Evolutionary conservation across 148 eudicot species (phyloP).

Genomic region (Vaccinium macrocarpon): DNA sequence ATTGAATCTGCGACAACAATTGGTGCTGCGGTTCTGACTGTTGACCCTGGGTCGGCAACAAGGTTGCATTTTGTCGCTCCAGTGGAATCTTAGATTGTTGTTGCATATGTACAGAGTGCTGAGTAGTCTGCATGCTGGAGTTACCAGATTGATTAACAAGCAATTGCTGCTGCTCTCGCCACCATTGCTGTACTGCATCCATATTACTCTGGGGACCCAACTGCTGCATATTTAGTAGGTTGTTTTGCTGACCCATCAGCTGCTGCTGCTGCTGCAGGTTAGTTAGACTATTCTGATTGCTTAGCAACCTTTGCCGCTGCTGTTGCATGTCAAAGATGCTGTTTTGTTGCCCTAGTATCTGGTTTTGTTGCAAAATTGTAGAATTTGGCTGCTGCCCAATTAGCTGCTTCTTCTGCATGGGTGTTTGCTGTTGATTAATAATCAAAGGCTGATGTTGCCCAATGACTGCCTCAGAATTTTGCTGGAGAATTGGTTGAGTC

Average conservation of each 20-base stretch:
- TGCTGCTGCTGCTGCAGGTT: slow-evolving; percentile 50
- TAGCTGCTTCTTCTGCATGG: slow-evolving; percentile 42
- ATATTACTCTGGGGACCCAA: slow-evolving; percentile 56
- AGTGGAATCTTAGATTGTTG: slow-evolving; percentile 61
- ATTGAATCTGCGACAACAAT: slow-evolving; percentile 69
- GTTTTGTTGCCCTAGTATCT: slow-evolving; percentile 60
- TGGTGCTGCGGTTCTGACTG: slow-evolving; percentile 63
- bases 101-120: slow-evolving; percentile 58
- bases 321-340: slow-evolving; percentile 72
- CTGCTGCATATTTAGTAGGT: slow-evolving; percentile 57
- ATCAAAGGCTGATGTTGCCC: slow-evolving; percentile 53
- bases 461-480: slow-evolving; percentile 55
- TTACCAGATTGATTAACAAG: slow-evolving; percentile 68
- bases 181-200: slow-evolving; percentile 38
- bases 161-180: slow-evolving; percentile 50
- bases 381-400: slow-evolving; percentile 55
- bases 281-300: slow-evolving; percentile 60
- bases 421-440: slow-evolving; percentile 53
- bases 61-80: slow-evolving; percentile 58
- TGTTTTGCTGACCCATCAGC: slow-evolving; percentile 49
- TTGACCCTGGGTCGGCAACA: slow-evolving; percentile 56
- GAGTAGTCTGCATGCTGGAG: slow-evolving; percentile 56
- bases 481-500: slow-evolving; percentile 67
- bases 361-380: slow-evolving; percentile 55
- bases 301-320: slow-evolving; percentile 58